Evolutionary conservation across 164 flowering plant genomes (phyloP), one percentile per base, ranked within the genome.

Genomic region (Santalum album): DNA sequence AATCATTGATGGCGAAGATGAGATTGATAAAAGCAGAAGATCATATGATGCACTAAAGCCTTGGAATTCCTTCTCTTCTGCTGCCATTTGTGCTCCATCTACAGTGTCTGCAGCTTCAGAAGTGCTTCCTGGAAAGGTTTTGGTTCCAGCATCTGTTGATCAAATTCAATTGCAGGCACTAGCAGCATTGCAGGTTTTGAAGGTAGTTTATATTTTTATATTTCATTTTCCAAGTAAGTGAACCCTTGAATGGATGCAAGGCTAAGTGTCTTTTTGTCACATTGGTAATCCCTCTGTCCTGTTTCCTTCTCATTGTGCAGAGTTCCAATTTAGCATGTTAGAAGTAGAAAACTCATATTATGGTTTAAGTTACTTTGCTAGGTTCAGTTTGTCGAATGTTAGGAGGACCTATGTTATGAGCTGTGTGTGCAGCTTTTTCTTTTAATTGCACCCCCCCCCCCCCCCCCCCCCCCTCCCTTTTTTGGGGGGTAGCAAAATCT

Each of bases 61-160:
- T 60, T 69, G 56, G 60, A 73, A 57, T 62, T 48, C 73, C 52
- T 75, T 76, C 62, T 67, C 84, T 55, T 74, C 84, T 66, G 77
- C 83, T 66, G 96, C 96, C 53, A 81, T 87, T 48, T 97, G 96
- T 82, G 99, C 96, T 74, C 99, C 96, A 71, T 77, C 88, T 69
- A 61, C 65, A 65, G 76, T 88, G 71, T 82, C 86, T 78, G 76
- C 86, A 76, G 85, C 79, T 77, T 67, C 83, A 55, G 90, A 78
- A 78, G 81, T 73, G 51, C 72, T 60, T 68, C 90, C 91, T 60
- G 99, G 99, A 53, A 87, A 84, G 76, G 84, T 92, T 70, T 65
- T 92, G 75, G 78, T 92, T 65, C 95, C 96, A 77, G 87, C 96
- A 45, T 68, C 56, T 47, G 77, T 86, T 70, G 99, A 92, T 72